Evolutionary conservation across 1,284 basidiomycete species (phyloP).

Genomic region (Rhodotorula sp.): DNA sequence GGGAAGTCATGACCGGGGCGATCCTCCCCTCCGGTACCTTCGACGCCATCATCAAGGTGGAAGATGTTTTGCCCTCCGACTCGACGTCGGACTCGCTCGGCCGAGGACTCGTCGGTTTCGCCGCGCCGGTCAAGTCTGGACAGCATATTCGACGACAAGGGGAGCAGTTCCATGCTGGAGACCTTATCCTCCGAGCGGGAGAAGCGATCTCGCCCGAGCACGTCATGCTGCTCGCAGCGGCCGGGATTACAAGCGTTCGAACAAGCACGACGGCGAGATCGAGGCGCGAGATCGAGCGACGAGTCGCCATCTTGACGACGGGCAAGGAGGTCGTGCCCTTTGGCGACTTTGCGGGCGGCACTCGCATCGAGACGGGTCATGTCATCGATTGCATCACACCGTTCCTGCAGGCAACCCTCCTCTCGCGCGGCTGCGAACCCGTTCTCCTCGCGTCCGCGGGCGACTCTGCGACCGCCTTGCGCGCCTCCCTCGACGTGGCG

Average conservation of each 20-base stretch:
- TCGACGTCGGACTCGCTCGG: background rate
- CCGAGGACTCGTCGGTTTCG: background rate
- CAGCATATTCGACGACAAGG: constrained; percentile 8
- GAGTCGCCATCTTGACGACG: constrained; percentile 10
- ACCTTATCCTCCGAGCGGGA: background rate
- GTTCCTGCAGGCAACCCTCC: constrained; percentile 5
- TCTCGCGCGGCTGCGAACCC: constrained; percentile 2
- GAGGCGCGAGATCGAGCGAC: background rate
- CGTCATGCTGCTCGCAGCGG: constrained; percentile 9
- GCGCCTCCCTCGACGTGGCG: constrained; percentile 3
- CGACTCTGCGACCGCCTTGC: constrained; percentile 6
- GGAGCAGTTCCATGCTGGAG: constrained; percentile 7
- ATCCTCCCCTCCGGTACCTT: constrained; percentile 1
- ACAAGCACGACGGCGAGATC: fast-evolving
- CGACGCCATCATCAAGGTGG: constrained; percentile 20
- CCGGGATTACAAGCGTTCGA: background rate
- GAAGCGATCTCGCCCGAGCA: constrained; percentile 12
- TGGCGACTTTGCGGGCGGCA: background rate
- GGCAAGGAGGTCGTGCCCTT: constrained; percentile 15
- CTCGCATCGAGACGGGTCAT: constrained; percentile 4
- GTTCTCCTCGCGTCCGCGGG: constrained; percentile 2
- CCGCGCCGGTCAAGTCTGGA: background rate
- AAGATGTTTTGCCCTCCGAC: background rate
- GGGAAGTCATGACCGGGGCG: constrained; percentile 20
- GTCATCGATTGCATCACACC: constrained; percentile 19